These are phyloP conservation scores for Omphalea diandra DNA, from an alignment of 441 rosid species.

Conservation along the genomic window DNA sequence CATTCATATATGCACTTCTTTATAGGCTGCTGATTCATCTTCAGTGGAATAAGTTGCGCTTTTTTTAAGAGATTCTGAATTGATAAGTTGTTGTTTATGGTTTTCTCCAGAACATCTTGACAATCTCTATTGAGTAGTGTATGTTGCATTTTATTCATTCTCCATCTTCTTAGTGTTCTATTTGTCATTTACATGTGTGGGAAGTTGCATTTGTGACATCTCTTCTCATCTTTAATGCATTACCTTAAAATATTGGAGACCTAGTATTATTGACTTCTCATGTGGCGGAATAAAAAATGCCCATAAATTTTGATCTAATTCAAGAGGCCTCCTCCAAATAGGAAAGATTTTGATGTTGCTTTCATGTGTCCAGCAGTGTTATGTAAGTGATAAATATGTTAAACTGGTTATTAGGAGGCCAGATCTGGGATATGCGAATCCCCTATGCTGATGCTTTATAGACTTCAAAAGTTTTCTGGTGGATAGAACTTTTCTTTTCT, in stretches of 20 bases:
- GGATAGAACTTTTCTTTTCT: neutral
- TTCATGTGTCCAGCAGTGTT: neutral
- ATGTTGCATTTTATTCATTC: no score
- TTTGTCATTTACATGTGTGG: neutral
- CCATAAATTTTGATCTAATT: no score
- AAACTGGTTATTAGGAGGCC: neutral
- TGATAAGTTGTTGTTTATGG: neutral
- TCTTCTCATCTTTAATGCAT: neutral
- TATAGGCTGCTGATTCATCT: neutral
- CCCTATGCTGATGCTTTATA: neutral
- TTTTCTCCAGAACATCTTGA: neutral
- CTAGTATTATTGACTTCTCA: no score
- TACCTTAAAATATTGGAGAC: neutral
- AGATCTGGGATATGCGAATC: neutral
- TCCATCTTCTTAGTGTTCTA: no score
- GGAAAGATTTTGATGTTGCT: no score
- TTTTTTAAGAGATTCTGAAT: neutral
- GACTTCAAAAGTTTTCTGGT: neutral
- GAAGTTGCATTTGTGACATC: neutral
- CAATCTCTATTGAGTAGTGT: no score
- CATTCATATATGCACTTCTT: neutral
- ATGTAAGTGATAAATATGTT: neutral
- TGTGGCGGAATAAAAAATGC: no score
- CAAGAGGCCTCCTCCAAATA: no score
- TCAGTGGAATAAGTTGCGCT: neutral